Evolutionary conservation across 139 green algal genomes (phyloP).

Genomic region (Chlamydomonas sp.): DNA sequence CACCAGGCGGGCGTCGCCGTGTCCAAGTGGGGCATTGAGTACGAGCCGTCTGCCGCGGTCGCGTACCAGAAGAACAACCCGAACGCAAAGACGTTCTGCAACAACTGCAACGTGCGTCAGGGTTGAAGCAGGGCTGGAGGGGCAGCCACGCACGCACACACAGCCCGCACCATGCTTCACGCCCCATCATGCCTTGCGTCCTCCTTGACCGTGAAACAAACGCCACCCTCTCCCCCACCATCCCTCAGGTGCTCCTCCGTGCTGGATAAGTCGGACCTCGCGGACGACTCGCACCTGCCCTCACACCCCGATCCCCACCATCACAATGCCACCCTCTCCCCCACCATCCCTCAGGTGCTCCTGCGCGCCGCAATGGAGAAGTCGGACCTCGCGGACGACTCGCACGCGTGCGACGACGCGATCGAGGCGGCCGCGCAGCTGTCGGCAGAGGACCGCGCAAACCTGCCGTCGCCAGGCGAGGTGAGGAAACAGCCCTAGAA

Average conservation of each 20-base stretch:
- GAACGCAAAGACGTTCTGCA: conserved; percentile 63
- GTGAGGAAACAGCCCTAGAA: too few relatives aligned
- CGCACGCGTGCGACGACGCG: conserved; percentile 44
- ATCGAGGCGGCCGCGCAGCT: conserved; percentile 25
- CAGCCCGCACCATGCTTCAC: too few relatives aligned
- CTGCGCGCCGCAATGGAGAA: conserved; percentile 75
- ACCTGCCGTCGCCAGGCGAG: conserved; percentile 68
- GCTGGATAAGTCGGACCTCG: conserved; percentile 63
- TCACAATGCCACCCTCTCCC: too few relatives aligned
- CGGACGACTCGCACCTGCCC: conserved; percentile 60
- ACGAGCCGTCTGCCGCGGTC: conserved; percentile 78
- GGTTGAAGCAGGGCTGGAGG: too few relatives aligned
- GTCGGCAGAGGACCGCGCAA: conserved; percentile 13
- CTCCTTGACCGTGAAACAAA: too few relatives aligned
- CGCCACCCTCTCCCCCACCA: too few relatives aligned
- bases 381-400: conserved; percentile 54
- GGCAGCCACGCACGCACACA: too few relatives aligned
- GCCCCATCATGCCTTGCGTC: too few relatives aligned
- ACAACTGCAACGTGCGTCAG: conserved; percentile 96
- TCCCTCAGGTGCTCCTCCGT: too few relatives aligned
- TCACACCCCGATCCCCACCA: too few relatives aligned
- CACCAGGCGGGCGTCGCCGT: conserved; percentile 71
- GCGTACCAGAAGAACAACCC: conserved; percentile 88
- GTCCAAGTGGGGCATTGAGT: conserved; percentile 92
- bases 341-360: too few relatives aligned